Percentiles rank a stretch among this genome's conserved stretches.
These are phyloP conservation scores for Pyrenophora seminiperda DNA, from an alignment of 2,329 filamentous ascomycete species.

Conservation along the genomic window DNA sequence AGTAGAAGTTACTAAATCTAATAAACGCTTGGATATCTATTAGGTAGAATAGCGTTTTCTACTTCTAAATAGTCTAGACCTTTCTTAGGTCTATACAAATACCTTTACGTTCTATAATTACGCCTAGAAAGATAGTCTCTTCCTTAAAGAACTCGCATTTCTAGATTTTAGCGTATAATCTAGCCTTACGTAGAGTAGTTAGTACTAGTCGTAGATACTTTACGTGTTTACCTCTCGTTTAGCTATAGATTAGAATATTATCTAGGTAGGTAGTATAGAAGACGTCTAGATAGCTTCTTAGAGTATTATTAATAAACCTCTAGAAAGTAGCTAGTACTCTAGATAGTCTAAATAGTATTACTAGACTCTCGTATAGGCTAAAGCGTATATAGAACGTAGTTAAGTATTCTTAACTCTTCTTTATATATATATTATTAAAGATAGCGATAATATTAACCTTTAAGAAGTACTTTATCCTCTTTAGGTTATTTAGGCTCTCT, in stretches of 20 bases:
- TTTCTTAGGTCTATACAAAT: neutral
- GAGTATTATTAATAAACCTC: conserved; percentile 1
- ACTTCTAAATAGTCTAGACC: neutral
- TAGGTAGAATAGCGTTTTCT: neutral
- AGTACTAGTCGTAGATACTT: neutral
- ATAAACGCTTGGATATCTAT: neutral
- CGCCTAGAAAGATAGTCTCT: neutral
- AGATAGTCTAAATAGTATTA: neutral
- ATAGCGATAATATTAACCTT: neutral
- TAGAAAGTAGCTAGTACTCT: neutral
- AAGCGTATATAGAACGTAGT: neutral
- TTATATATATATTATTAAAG: neutral
- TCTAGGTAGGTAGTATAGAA: conserved; percentile 1
- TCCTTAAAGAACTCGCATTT: neutral
- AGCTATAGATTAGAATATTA: neutral
- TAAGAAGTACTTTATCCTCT: neutral
- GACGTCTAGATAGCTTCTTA: neutral
- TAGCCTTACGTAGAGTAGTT: neutral
- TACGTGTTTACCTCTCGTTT: neutral
- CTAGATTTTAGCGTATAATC: neutral
- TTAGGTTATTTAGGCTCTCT: neutral
- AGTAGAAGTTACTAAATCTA: neutral
- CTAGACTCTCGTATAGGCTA: neutral
- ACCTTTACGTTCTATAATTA: neutral
- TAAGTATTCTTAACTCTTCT: neutral